Evolutionary conservation across 352 stramenopile genomes (phyloP).

Genomic region (Phytopythium boreale): DNA sequence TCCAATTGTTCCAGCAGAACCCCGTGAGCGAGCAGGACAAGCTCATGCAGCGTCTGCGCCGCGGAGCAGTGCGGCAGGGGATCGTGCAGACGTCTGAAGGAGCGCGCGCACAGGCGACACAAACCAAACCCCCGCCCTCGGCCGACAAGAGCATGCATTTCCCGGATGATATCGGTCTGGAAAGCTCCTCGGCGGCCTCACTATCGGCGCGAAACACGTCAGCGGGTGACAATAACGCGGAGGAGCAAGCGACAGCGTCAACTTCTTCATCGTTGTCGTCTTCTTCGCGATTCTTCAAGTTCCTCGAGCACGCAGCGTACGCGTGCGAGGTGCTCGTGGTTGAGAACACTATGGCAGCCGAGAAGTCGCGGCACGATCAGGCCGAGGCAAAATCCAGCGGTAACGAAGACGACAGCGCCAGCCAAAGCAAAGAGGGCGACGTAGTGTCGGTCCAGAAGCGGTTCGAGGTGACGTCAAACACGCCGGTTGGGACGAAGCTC

Average conservation of each 20-base stretch:
- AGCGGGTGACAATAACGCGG: slow-evolving; percentile 12
- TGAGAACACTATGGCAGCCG: slow-evolving; percentile 37
- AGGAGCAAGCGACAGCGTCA: slow-evolving; percentile 4
- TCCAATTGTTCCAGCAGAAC: slow-evolving; percentile 56
- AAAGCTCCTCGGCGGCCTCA: slow-evolving; percentile 18
- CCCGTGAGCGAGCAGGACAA: slow-evolving; percentile 60
- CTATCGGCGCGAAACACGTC: slow-evolving; percentile 3
- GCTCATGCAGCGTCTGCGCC: slow-evolving; percentile 45
- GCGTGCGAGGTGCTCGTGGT: slow-evolving; percentile 55
- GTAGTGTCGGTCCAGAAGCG: slow-evolving; percentile 8
- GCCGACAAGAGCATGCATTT: slow-evolving; percentile 66
- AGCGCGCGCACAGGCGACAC: slow-evolving; percentile 37
- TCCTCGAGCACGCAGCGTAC: slow-evolving; percentile 55
- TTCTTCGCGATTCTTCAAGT: slow-evolving; percentile 52
- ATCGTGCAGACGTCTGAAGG: slow-evolving; percentile 64
- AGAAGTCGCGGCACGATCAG: slow-evolving; percentile 16
- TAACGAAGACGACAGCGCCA: slow-evolving; percentile 5
- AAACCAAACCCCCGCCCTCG: slow-evolving; percentile 44
- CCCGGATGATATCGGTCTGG: slow-evolving; percentile 70
- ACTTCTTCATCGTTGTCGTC: slow-evolving; percentile 17
- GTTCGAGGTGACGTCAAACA: slow-evolving; percentile 33
- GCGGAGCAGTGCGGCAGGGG: slow-evolving; percentile 44
- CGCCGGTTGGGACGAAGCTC: slow-evolving; percentile 28
- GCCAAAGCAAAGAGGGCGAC: slow-evolving; percentile 8
- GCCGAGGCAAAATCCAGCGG: neutral